phyloP scores from a whole-genome alignment of 495 filamentous ascomycete genomes.

The Geoglossum glabrum region DNA sequence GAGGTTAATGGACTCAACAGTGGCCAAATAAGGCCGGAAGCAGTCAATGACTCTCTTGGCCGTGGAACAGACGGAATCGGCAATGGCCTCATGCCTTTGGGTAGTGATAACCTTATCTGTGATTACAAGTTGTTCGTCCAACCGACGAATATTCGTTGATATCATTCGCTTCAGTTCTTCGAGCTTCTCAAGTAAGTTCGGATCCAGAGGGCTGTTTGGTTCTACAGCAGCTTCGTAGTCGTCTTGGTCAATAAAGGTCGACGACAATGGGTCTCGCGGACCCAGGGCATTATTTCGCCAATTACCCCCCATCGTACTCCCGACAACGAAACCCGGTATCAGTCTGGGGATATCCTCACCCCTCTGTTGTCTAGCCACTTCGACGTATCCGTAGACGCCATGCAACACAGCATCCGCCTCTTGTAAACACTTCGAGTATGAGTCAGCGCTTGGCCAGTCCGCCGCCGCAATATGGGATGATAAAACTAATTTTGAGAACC shows the following conservation, averaged over 20 bases:
- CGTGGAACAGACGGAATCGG: slow-evolving; percentile 51
- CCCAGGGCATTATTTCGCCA: slow-evolving; percentile 85
- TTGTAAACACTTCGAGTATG: slow-evolving; percentile 77
- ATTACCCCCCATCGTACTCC: slow-evolving; percentile 60
- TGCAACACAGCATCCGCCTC: slow-evolving; percentile 90
- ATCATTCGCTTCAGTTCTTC: slow-evolving; percentile 69
- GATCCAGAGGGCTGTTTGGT: slow-evolving; percentile 51
- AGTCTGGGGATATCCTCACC: slow-evolving; percentile 78
- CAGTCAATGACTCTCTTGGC: slow-evolving; percentile 63
- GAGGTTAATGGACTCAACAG: slow-evolving; percentile 75
- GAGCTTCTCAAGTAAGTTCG: slow-evolving; percentile 55
- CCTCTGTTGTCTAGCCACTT: slow-evolving; percentile 78
- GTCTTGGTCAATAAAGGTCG: slow-evolving; percentile 71
- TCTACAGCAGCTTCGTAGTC: slow-evolving; percentile 47
- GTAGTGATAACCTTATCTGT: slow-evolving; percentile 58
- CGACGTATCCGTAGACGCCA: slow-evolving; percentile 86
- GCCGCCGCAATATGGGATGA: slow-evolving; percentile 96
- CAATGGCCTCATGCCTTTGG: slow-evolving; percentile 47
- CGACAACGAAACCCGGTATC: slow-evolving; percentile 75
- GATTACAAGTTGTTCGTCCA: slow-evolving; percentile 65
- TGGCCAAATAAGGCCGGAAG: slow-evolving; percentile 70
- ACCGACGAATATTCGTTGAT: slow-evolving; percentile 55
- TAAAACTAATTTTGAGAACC: slow-evolving; percentile 92
- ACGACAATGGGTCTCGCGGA: slow-evolving; percentile 40
- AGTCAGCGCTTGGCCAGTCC: slow-evolving; percentile 73